Percentiles rank a stretch among this genome's conserved stretches.
phyloP scores from a whole-genome alignment of 2,329 filamentous ascomycete genomes.

The Aspergillus tubingensis region DNA sequence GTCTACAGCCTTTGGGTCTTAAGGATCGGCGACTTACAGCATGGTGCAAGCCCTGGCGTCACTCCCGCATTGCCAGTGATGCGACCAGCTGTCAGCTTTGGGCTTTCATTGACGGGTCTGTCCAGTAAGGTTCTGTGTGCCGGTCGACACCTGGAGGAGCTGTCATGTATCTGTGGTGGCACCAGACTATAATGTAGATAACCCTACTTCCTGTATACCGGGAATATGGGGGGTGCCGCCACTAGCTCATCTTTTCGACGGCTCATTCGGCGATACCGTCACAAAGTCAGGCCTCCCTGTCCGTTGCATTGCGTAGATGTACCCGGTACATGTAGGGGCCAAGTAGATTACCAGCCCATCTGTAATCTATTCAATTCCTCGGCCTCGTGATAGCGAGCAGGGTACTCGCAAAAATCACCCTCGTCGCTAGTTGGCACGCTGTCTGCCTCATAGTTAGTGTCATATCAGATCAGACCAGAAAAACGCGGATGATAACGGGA shows the following conservation, averaged over 20 bases:
- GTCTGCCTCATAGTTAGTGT: background rate
- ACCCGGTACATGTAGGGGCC: background rate
- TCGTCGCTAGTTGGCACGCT: background rate
- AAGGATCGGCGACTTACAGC: slow-evolving; percentile 9
- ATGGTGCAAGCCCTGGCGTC: slow-evolving; percentile 13
- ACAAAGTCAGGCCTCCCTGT: background rate
- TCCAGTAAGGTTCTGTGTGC: slow-evolving; percentile 11
- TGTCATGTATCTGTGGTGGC: slow-evolving; percentile 10
- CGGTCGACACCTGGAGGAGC: slow-evolving; percentile 7
- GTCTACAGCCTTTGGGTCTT: background rate
- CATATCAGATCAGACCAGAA: background rate
- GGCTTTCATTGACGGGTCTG: slow-evolving; percentile 13
- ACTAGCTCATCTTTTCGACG: background rate
- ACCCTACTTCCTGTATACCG: background rate
- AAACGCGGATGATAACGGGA: background rate
- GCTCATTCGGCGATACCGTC: background rate
- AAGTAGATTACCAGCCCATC: background rate
- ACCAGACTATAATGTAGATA: slow-evolving; percentile 12
- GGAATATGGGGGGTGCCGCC: background rate
- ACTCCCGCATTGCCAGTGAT: slow-evolving; percentile 11
- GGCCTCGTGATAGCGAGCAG: too few relatives aligned
- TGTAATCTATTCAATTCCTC: background rate
- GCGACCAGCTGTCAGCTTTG: slow-evolving; percentile 8
- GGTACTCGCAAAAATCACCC: too few relatives aligned
- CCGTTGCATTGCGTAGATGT: background rate